Conservation (phyloP, 441 rosid genomes). For the Pelargonium myrrhifolium region DNA sequence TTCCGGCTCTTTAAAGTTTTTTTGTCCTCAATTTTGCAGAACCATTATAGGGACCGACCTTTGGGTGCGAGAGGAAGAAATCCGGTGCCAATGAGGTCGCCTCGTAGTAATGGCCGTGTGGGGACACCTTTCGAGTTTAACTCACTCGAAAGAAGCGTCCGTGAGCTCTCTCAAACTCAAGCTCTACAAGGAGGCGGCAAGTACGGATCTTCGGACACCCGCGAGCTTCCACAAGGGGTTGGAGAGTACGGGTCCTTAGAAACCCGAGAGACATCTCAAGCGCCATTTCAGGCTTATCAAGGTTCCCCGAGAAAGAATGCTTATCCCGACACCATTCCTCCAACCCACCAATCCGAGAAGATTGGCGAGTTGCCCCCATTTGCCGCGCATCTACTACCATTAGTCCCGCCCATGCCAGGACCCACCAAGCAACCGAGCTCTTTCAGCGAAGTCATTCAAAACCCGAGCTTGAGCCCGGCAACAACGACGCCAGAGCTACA, state of each 20-base stretch:
- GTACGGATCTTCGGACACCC: slow-evolving; percentile 32
- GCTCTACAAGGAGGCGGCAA: slow-evolving; percentile 30
- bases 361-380: slow-evolving; percentile 35
- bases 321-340: slow-evolving; percentile 36
- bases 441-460: slow-evolving; percentile 23
- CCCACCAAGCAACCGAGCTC: slow-evolving; percentile 22
- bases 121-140: slow-evolving; percentile 31
- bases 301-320: slow-evolving; percentile 33
- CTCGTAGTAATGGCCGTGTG: slow-evolving; percentile 41
- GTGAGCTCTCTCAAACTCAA: slow-evolving; percentile 28
- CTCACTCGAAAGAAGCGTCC: slow-evolving; percentile 38
- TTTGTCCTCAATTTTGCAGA: slow-evolving; percentile 42
- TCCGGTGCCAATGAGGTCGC: slow-evolving; percentile 46
- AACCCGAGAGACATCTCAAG: not conserved
- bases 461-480: slow-evolving; percentile 19
- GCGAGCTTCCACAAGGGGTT: not conserved
- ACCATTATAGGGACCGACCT: slow-evolving; percentile 57
- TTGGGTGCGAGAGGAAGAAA: slow-evolving; percentile 38
- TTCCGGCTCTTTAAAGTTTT: not conserved
- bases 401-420: slow-evolving; percentile 24
- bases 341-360: slow-evolving; percentile 31
- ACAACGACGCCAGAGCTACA: slow-evolving; percentile 25
- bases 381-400: slow-evolving; percentile 21
- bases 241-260: not conserved
- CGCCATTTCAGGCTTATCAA: not conserved